Percentiles rank a stretch among this genome's conserved stretches.
Conservation (phyloP, 1,139 yeast species). For the Candida buenavistaensis region DNA sequence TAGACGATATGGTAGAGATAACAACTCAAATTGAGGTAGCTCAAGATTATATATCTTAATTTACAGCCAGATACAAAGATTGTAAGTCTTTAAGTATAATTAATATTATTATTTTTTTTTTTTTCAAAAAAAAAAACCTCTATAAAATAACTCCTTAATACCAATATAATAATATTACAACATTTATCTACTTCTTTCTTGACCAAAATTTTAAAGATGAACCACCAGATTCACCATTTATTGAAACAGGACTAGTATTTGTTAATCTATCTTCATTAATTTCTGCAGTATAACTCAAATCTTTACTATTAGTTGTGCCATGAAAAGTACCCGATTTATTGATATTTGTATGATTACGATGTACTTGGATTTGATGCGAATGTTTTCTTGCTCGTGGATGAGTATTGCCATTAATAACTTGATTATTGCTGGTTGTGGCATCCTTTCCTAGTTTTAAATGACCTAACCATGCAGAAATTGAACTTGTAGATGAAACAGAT, state of each 20-base stretch:
- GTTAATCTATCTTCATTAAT: background rate
- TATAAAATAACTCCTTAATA: background rate
- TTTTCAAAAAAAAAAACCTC: background rate
- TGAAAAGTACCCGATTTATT: background rate
- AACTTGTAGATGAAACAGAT: constrained; percentile 20
- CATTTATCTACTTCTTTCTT: constrained; percentile 9
- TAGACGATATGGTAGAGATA: too few relatives aligned
- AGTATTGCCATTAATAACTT: background rate
- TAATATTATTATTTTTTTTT: background rate
- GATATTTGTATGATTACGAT: background rate
- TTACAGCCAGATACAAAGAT: too few relatives aligned
- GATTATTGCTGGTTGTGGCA: background rate
- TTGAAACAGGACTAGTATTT: constrained; percentile 10
- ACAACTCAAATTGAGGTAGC: too few relatives aligned
- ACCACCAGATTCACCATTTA: constrained; percentile 3
- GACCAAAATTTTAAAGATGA: constrained; percentile 15
- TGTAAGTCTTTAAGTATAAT: too few relatives aligned
- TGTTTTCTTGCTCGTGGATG: background rate
- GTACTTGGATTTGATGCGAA: constrained; percentile 1
- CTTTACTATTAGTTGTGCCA: background rate
- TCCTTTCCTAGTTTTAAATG: constrained; percentile 21
- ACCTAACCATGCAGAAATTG: constrained; percentile 29
- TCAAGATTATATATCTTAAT: too few relatives aligned
- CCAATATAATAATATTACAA: background rate
- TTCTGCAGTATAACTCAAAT: background rate